These are phyloP conservation scores for Arctium minus DNA, from an alignment of 129 eudicot species.

Conservation along the genomic window DNA sequence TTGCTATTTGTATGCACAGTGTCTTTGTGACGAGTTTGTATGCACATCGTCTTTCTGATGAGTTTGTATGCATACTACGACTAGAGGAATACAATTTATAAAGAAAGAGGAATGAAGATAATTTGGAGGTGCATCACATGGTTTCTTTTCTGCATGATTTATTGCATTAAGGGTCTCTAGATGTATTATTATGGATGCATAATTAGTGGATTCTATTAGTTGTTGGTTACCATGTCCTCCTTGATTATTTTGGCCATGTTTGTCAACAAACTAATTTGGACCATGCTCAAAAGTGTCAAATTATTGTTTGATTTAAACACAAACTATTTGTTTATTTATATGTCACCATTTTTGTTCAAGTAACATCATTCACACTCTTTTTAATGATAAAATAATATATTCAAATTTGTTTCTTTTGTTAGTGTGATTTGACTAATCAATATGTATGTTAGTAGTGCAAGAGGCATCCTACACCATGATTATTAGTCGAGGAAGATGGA, in stretches of 20 bases:
- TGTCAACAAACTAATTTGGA: background rate
- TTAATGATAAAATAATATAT: background rate
- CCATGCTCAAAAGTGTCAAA: background rate
- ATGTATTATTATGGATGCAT: too few species aligned
- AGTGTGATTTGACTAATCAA: background rate
- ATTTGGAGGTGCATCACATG: too few species aligned
- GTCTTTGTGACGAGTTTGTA: too few species aligned
- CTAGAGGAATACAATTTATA: too few species aligned
- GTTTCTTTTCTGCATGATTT: too few species aligned
- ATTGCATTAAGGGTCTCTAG: too few species aligned
- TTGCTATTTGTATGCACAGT: too few species aligned
- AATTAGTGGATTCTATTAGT: background rate
- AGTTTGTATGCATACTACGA: too few species aligned
- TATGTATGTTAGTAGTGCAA: background rate
- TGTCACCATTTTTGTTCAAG: background rate
- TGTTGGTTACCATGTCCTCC: background rate
- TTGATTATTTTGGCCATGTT: background rate
- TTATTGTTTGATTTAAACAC: background rate
- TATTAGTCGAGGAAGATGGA: background rate
- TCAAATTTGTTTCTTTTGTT: background rate
- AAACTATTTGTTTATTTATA: background rate
- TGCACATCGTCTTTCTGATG: too few species aligned
- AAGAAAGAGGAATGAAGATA: too few species aligned
- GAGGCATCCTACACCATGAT: background rate
- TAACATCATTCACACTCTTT: background rate